Evolutionary conservation across 2,329 filamentous ascomycete genomes (phyloP).

Genomic region (Periconia sp.): DNA sequence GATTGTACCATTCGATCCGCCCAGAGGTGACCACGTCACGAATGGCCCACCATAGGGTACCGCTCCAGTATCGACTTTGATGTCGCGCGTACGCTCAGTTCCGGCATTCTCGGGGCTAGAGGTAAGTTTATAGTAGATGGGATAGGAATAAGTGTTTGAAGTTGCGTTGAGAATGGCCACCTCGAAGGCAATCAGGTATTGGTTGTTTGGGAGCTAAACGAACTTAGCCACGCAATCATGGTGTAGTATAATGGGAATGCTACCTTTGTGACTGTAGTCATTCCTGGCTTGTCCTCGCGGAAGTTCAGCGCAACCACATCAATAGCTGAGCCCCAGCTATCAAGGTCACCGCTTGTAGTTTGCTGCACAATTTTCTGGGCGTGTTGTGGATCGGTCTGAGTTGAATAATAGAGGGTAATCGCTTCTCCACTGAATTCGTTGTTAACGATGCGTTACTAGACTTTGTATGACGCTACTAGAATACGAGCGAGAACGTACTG

Average conservation of each 20-base stretch:
- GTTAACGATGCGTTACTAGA: not conserved
- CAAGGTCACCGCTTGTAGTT: not conserved
- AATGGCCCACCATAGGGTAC: conserved; percentile 18
- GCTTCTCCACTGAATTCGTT: not conserved
- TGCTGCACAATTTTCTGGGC: conserved; percentile 1
- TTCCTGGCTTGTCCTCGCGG: not conserved
- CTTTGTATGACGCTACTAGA: not conserved
- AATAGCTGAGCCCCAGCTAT: not conserved
- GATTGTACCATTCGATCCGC: conserved; percentile 24
- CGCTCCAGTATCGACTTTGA: conserved; percentile 15
- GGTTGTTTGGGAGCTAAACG: conserved; percentile 20
- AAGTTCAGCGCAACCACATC: not conserved
- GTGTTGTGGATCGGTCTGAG: not conserved
- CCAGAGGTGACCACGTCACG: conserved; percentile 22
- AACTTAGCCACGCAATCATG: not conserved
- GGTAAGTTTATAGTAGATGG: conserved; percentile 24
- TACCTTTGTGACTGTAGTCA: not conserved
- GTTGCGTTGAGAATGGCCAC: conserved; percentile 7
- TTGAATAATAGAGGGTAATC: not conserved
- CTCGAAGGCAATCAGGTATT: conserved; percentile 25
- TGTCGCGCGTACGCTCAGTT: conserved; percentile 7
- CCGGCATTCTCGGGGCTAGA: conserved; percentile 18
- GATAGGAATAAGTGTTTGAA: conserved; percentile 10
- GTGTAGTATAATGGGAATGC: too few species aligned
- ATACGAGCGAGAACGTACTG: conserved; percentile 13